Base-by-base conservation (phyloP, 768 basidiomycete genomes). In the Leccinum arenicola region DNA sequence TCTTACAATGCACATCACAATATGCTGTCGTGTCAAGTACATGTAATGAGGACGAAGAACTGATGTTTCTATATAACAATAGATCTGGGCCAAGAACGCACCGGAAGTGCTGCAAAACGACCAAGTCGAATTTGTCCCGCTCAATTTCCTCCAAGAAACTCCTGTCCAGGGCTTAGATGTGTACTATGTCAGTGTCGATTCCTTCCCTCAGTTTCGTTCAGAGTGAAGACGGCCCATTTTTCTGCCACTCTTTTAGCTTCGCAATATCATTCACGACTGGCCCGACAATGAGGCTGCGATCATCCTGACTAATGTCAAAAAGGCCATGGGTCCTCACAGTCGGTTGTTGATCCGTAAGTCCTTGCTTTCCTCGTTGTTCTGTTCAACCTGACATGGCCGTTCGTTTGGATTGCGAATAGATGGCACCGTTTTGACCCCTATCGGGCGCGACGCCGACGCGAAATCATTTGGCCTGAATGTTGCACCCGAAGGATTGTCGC, bases 401-500 rank as follows among this genome's bases (percentile, higher is more conserved):
- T 12, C 23, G 10, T 4, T 36, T 36, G 2, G 35, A 36, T 6
- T 25, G 1, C 7, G 3, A 14, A 10, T 21, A 72, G 70, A 72
- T 9, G 70, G 71, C 43, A 59, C 60, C 6, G 61, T 48, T 19
- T 48, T 70, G 49, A 58, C 38, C 21, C 35, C 59, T 5, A 62
- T 62, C 19, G 43, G 58, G 17, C 56, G 50, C 21, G 60, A 64
- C 19, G 43, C 55, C 9, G 56, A 33, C 27, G 43, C 51, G 3
- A 55, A 57, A 15, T 17, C 25, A 7, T 60, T 48, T 33, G 60
- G 57, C 36, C 45, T 61, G 66, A 62, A 66, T 11, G 51, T 59
- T 59, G 79, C 78, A 1, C 80, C 80, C 0, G 74, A 76, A 53
- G 81, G 79, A 0, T 68, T 84, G 52, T 70, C 81, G 2, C 74